phyloP scores from a whole-genome alignment of 495 filamentous ascomycete genomes.

The Aspergillus cavernicola region DNA sequence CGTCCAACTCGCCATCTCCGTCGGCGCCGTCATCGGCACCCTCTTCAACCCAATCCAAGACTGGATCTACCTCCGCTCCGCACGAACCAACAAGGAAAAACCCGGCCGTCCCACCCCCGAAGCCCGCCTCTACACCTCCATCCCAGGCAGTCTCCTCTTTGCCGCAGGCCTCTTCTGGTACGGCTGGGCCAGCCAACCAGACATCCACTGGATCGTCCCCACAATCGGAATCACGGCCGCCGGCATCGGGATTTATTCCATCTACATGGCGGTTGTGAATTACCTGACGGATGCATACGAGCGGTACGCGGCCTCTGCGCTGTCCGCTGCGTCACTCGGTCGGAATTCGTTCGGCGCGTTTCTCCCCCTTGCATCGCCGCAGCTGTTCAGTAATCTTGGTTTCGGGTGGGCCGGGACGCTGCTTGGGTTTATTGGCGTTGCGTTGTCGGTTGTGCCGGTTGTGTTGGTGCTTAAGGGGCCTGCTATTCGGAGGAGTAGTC shows the following conservation, averaged over 20 bases:
- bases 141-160: constrained; percentile 41
- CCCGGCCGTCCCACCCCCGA: constrained; percentile 36
- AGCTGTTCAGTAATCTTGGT: constrained; percentile 38
- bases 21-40: constrained; percentile 40
- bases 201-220: constrained; percentile 41
- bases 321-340: constrained; percentile 34
- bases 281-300: constrained; percentile 47
- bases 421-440: constrained; percentile 38
- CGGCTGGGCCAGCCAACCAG: constrained; percentile 31
- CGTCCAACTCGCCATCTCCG: constrained; percentile 40
- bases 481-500: constrained; percentile 30
- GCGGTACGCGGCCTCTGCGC: constrained; percentile 34
- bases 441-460: constrained; percentile 35
- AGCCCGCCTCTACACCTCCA: constrained; percentile 37
- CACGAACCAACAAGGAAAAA: constrained; percentile 22
- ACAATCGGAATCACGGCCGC: constrained; percentile 30
- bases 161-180: constrained; percentile 42
- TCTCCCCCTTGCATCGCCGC: constrained; percentile 34
- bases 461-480: constrained; percentile 34
- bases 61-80: constrained; percentile 33
- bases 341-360: constrained; percentile 34
- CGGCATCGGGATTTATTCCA: constrained; percentile 41
- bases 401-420: constrained; percentile 44
- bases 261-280: constrained; percentile 48
- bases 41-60: constrained; percentile 40